Base-by-base conservation (phyloP, 2,329 filamentous ascomycete species). In the Helminthosporium solani region DNA sequence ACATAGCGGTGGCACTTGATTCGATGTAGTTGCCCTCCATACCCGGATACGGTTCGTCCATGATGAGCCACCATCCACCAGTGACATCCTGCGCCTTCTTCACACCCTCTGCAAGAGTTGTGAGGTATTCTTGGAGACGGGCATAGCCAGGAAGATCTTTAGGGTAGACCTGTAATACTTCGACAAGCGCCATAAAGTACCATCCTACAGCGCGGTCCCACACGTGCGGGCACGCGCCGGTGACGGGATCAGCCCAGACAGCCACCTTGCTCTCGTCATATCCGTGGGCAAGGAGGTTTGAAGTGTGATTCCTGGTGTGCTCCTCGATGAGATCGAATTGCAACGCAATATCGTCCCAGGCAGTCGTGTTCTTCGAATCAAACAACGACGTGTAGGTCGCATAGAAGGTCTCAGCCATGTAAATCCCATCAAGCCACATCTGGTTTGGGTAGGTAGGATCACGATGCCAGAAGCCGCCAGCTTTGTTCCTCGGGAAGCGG, bases 31-130 rank as follows among this genome's bases (percentile, higher is more conserved):
- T 84, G 2, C 79, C 79, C 36, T 73, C 52, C 31, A 48, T 57
- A 6, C 65, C 63, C 8, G 62, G 72, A 44, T 78, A 75, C 20
- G 72, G 63, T 46, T 75, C 70, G 53, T 74, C 75, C 74, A 83
- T 79, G 34, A 83, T 69, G 41, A 82, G 66, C 76, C 78, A 83
- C 80, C 81, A 84, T 6, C 77, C 79, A 0, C 79, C 78, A 4
- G 62, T 69, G 2, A 52, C 54, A 44, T 78, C 75, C 18, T 74
- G 74, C 0, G 71, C 68, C 8, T 57, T 56, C 44, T 72, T 71
- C 2, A 80, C 50, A 0, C 74, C 75, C 1, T 67, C 53, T 0
- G 73, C 71, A 0, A 78, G 64, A 3, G 70, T 63, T 1, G 63
- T 60, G 21, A 76, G 73, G 53, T 76, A 74, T 3, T 57, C 58